Evolutionary conservation across 2,329 filamentous ascomycete species (phyloP).

Genomic region (Cyphellophora attinorum): DNA sequence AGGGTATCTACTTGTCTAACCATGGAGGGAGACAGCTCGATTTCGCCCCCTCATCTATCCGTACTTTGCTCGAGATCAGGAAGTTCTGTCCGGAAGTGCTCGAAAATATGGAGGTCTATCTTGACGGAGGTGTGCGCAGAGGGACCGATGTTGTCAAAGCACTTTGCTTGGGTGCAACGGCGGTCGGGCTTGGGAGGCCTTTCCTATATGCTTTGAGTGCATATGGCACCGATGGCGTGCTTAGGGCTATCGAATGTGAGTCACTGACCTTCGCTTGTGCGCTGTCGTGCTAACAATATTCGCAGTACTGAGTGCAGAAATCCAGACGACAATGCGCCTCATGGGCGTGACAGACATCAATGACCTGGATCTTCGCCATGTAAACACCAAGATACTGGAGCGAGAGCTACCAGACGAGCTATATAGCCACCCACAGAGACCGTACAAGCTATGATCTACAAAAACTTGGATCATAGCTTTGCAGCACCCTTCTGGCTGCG

Average conservation of each 20-base stretch:
- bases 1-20: conserved; percentile 49
- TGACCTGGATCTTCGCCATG: conserved; percentile 50
- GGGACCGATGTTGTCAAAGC: conserved; percentile 48
- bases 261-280: too few species aligned
- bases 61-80: conserved; percentile 44
- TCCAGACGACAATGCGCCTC: conserved; percentile 57
- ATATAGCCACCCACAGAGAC: too few species aligned
- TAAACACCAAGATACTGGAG: conserved; percentile 36
- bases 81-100: conserved; percentile 41
- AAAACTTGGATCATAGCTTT: too few species aligned
- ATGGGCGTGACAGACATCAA: conserved; percentile 53
- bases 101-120: conserved; percentile 39
- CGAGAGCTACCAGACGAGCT: neutral
- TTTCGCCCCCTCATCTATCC: conserved; percentile 37
- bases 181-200: conserved; percentile 44
- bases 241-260: conserved; percentile 44
- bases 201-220: conserved; percentile 44
- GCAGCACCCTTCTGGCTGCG: too few species aligned
- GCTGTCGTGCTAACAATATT: too few species aligned
- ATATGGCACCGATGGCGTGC: conserved; percentile 41
- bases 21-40: conserved; percentile 50
- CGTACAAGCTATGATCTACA: too few species aligned
- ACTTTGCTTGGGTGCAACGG: conserved; percentile 42
- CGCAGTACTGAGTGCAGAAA: conserved; percentile 47
- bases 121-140: conserved; percentile 45